phyloP scores from a whole-genome alignment of 2,329 filamentous ascomycete genomes.

The Xylaria digitata region DNA sequence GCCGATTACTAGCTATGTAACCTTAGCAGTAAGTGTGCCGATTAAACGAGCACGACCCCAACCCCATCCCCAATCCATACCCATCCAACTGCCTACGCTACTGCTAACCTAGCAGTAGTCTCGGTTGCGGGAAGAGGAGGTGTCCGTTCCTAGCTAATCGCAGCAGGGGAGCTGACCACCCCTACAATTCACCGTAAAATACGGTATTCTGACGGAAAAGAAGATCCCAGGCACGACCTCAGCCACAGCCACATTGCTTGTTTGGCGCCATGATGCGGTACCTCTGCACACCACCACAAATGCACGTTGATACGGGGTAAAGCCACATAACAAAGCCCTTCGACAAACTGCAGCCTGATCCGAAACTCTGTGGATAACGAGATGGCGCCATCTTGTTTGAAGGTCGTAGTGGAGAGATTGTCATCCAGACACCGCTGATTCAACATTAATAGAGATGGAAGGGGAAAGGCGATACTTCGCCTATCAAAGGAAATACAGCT shows the following conservation, averaged over 20 bases:
- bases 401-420: too few relatives aligned
- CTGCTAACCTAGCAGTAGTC: neutral
- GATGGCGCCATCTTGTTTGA: constrained; percentile 14
- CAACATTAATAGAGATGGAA: neutral
- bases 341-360: too few relatives aligned
- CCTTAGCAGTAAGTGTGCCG: too few relatives aligned
- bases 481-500: neutral
- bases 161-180: neutral
- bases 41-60: constrained; percentile 3
- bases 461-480: constrained; percentile 2
- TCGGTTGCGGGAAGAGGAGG: constrained; percentile 25
- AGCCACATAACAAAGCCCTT: neutral
- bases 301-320: neutral
- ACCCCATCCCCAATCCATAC: neutral
- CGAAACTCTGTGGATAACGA: constrained; percentile 14
- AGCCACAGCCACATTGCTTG: constrained; percentile 16
- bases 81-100: neutral
- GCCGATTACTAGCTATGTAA: constrained; percentile 22
- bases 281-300: neutral
- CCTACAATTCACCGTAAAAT: constrained; percentile 27
- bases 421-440: neutral
- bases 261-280: constrained; percentile 14
- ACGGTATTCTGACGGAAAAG: constrained; percentile 15
- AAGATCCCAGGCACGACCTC: neutral
- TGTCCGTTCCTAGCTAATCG: constrained; percentile 18